phyloP scores from a whole-genome alignment of 2,329 filamentous ascomycete species.

The Fonsecaea multimorphosa region DNA sequence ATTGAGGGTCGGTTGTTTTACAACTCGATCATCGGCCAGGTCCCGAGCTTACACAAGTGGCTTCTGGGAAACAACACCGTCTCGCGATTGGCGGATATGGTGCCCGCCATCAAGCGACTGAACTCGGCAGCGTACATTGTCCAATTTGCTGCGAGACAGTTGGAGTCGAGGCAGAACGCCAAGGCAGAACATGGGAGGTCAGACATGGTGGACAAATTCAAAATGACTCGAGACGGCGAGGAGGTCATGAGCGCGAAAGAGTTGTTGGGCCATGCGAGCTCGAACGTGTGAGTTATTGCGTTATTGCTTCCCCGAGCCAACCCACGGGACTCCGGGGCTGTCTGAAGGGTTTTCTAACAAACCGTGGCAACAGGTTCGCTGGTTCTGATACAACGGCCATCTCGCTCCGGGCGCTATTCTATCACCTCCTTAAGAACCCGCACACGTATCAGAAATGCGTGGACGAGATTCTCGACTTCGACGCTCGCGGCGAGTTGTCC shows the following conservation, averaged over 20 bases:
- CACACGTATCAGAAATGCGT: conserved; percentile 25
- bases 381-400: conserved; percentile 36
- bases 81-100: conserved; percentile 20
- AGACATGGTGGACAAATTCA: conserved; percentile 33
- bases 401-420: conserved; percentile 38
- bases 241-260: conserved; percentile 33
- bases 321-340: neutral
- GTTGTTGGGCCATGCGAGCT: conserved; percentile 30
- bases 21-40: conserved; percentile 33
- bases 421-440: conserved; percentile 57
- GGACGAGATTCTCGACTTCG: conserved; percentile 29
- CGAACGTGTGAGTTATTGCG: conserved; percentile 27
- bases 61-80: conserved; percentile 25
- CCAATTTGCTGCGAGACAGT: conserved; percentile 30
- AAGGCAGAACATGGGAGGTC: conserved; percentile 21
- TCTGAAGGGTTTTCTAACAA: neutral
- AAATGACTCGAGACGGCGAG: conserved; percentile 27
- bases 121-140: conserved; percentile 32
- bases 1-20: conserved; percentile 36
- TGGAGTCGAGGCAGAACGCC: conserved; percentile 24
- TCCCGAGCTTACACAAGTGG: conserved; percentile 26
- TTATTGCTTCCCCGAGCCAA: neutral
- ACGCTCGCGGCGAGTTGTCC: conserved; percentile 27
- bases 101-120: conserved; percentile 29
- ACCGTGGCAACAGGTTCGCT: conserved; percentile 24